phyloP scores from a whole-genome alignment of 495 filamentous ascomycete genomes.

The Penicillium nucicola region DNA sequence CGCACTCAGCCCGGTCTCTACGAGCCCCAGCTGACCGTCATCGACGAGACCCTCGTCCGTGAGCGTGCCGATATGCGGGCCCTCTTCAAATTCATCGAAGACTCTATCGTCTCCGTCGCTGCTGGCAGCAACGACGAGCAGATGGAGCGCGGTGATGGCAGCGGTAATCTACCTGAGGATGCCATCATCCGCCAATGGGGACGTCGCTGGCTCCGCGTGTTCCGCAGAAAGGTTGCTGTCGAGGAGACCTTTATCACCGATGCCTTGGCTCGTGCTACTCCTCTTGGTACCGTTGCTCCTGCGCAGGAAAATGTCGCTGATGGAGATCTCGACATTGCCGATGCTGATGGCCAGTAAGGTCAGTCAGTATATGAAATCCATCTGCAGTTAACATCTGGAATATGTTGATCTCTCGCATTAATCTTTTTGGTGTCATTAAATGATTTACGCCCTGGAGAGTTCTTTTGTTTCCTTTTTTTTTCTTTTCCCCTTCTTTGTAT shows the following conservation, averaged over 20 bases:
- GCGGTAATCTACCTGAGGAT: constrained; percentile 45
- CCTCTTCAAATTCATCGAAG: constrained; percentile 78
- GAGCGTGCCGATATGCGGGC: constrained; percentile 72
- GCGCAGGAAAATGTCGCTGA: constrained; percentile 17
- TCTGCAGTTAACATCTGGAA: background rate
- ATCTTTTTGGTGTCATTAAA: constrained; percentile 1
- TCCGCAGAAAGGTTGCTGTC: constrained; percentile 74
- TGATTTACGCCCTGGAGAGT: constrained; percentile 6
- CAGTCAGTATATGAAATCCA: background rate
- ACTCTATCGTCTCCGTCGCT: constrained; percentile 71
- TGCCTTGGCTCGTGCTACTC: constrained; percentile 34
- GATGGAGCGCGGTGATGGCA: constrained; percentile 51
- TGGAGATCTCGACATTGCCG: constrained; percentile 31
- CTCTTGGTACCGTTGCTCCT: constrained; percentile 36
- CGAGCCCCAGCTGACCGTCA: constrained; percentile 56
- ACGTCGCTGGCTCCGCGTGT: constrained; percentile 80
- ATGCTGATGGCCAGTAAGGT: constrained; percentile 24
- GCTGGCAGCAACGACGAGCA: constrained; percentile 68
- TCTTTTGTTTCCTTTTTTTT: background rate
- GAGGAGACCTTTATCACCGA: constrained; percentile 65
- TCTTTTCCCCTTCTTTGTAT: background rate
- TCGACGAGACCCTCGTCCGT: constrained; percentile 60
- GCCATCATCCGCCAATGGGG: constrained; percentile 77
- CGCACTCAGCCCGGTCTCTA: constrained; percentile 52
- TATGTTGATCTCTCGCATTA: background rate